Conservation (phyloP, 495 filamentous ascomycete species). For the Neurospora pannonica region DNA sequence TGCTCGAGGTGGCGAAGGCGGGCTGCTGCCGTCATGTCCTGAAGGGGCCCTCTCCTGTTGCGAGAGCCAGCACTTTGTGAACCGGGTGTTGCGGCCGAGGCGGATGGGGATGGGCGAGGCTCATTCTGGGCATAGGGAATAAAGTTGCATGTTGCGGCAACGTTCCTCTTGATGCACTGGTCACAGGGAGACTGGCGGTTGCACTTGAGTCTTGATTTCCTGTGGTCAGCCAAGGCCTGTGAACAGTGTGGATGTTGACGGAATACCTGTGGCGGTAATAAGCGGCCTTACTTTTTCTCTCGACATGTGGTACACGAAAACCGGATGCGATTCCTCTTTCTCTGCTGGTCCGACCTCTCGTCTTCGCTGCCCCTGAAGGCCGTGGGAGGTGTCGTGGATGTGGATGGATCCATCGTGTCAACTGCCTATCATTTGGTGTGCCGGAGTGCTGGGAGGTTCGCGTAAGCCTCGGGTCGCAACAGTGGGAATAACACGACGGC, state of each 20-base stretch:
- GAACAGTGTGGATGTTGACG: not conserved
- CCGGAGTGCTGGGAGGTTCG: not conserved
- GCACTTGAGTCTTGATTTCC: constrained; percentile 41
- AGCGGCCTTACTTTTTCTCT: constrained; percentile 36
- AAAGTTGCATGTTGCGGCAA: constrained; percentile 34
- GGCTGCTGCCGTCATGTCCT: not conserved
- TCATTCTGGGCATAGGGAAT: constrained; percentile 16
- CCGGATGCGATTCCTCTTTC: constrained; percentile 43
- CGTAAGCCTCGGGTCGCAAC: not conserved
- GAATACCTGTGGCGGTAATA: not conserved
- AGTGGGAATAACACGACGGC: not conserved
- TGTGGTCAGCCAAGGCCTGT: not conserved
- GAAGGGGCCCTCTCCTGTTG: not conserved
- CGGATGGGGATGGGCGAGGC: constrained; percentile 11
- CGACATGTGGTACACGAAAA: constrained; percentile 46
- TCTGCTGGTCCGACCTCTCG: constrained; percentile 10
- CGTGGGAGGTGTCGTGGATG: not conserved
- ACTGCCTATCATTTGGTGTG: not conserved
- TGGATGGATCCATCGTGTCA: not conserved
- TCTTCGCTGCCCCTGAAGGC: not conserved
- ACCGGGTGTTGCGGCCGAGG: constrained; percentile 27
- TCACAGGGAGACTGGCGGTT: constrained; percentile 41
- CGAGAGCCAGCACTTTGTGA: constrained; percentile 32
- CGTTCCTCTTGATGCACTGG: constrained; percentile 40
- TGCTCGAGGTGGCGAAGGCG: constrained; percentile 44